Base-by-base conservation (phyloP, 257 asterid genomes). In the Lantana camara region DNA sequence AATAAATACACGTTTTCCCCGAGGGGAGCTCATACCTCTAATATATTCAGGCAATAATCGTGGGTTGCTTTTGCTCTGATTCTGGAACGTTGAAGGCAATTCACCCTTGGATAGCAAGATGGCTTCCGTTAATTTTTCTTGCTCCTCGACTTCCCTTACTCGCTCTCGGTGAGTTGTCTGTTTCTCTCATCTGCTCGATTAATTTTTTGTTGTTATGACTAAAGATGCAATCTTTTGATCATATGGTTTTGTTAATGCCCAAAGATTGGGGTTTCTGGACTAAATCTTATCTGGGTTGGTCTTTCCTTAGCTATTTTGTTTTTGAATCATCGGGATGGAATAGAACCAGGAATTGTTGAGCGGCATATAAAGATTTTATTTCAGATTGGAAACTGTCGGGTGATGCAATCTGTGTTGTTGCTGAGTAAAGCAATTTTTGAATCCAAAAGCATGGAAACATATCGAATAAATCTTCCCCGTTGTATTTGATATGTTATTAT, bases 81-180 rank as follows among this genome's bases (percentile, higher is more conserved):
- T 60, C 38, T 29, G 24, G 12, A 34, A 2, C 49, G 35, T 38
- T 57, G 1, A 30, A 9, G 37, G 35, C 17, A 27, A 5, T 21
- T 41, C 14, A 57, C 11, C 32, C 23, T 46, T 73, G 7, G 9
- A 29, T 57, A 30, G 14, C 35, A 60, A 21, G 5, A 90, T 87
- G 97, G 87, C 96, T 70, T 79, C 97, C 23, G 60, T 87, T 49
- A 80, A 78, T 71, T 52, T 90, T 57, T 83, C 89, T 61, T 83
- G 83, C 82, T 75, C 90, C 17, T 83, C 95, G 55, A 80, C 80
- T 63, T 49, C 84, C 60, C 76, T 80, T 44, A 60, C 85, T 69
- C 85, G 91, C 59, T 60, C 89, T 13, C 78, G 76, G 97, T 86
- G 48, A 79, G 87, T n/a, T 48, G n/a, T 29, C 73, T 57, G 27